Evolutionary conservation across 768 basidiomycete species (phyloP), one percentile per base, ranked within the genome.

Genomic region (Mycena belliarum): DNA sequence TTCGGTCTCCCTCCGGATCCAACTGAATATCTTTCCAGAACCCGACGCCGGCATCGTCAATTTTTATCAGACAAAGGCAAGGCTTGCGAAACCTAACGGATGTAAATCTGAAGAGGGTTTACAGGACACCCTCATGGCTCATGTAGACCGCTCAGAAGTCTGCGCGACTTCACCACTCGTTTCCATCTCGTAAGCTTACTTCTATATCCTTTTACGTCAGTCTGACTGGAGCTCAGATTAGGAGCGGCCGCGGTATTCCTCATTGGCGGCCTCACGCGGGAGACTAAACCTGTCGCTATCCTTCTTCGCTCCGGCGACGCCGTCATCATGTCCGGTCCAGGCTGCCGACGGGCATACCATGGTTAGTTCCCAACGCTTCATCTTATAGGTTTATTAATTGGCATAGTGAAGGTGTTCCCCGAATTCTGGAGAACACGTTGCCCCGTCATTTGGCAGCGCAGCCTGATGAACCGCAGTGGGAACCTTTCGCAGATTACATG

Each of bases 31-130:
- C 23, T 21, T 10, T n/a, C n/a, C 63, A 95, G 94, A 91, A 68
- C 93, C 95, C 4, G 96, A 99, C 67, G 95, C 95, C 12, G 96
- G 95, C 9, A 97, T 98, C 49, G 89, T 97, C 52, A 98, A 98
- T 69, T 97, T 95, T 68, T 98, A 97, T 68, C 91, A 95, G 70
- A 81, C 80, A 43, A 89, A 87, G 72, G 86, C 82, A 29, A 38
- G 66, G 60, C 15, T 10, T 10, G 23, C 33, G 32, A 16, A 9
- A 29, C 35, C 18, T n/a, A 40, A n/a, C 18, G 29, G 15, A 26
- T 15, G 24, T 32, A 46, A 38, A 48, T 53, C n/a, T n/a, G n/a
- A 26, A 44, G 15, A 48, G n/a, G n/a, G n/a, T n/a, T 52, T 40
- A 52, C n/a, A 87, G 82, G 95, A 98, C 61, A 92, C 94, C 0